Percentiles rank a stretch among this genome's conserved stretches.
phyloP scores from a whole-genome alignment of 306 rosid species.

The Dalbergia cochinchinensis region DNA sequence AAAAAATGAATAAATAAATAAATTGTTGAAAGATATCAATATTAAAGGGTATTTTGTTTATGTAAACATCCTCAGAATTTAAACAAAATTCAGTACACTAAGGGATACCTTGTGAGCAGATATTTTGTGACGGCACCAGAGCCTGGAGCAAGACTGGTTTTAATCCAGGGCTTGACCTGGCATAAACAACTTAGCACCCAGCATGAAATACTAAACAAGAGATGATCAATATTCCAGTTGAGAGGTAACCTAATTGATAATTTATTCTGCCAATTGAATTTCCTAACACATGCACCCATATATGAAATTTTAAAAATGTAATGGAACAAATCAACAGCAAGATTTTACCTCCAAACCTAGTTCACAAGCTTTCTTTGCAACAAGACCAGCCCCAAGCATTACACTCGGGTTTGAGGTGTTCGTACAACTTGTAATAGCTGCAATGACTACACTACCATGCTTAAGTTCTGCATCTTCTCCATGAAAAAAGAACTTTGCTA shows the following conservation, averaged over 20 bases:
- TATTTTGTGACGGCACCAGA: conserved; percentile 50
- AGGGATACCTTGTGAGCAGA: conserved; percentile 46
- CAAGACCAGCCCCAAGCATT: conserved; percentile 89
- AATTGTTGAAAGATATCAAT: neutral
- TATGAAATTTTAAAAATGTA: too few species aligned
- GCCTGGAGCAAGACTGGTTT: conserved; percentile 62
- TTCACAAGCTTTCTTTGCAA: conserved; percentile 83
- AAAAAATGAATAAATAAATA: too few species aligned
- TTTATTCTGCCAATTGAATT: neutral
- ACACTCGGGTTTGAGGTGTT: conserved; percentile 89
- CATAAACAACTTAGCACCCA: neutral
- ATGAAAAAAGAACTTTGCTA: conserved; percentile 64
- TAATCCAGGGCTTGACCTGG: conserved; percentile 53
- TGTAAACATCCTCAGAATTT: too few species aligned
- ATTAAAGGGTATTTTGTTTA: neutral
- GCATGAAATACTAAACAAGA: too few species aligned
- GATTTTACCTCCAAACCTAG: conserved; percentile 72
- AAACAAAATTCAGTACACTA: too few species aligned
- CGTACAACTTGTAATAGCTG: conserved; percentile 90
- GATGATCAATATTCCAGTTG: too few species aligned
- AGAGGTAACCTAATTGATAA: too few species aligned
- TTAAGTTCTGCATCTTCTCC: conserved; percentile 72
- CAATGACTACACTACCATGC: conserved; percentile 84
- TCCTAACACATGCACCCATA: too few species aligned
- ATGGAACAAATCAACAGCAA: too few species aligned